phyloP scores from a whole-genome alignment of 306 rosid genomes.

The Medicago lupulina region DNA sequence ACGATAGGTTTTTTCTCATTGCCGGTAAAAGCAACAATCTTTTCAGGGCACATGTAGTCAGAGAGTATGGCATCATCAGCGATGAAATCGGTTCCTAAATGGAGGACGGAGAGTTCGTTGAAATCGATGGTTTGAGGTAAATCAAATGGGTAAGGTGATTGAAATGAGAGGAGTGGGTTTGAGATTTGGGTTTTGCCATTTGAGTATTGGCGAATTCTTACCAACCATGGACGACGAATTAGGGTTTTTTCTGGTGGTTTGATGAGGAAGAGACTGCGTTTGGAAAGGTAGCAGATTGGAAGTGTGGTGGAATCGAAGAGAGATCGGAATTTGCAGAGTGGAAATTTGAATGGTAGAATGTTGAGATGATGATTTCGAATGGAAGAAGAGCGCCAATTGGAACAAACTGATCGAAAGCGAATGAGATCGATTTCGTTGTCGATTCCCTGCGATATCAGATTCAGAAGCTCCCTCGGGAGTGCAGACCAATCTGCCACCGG shows the following conservation, averaged over 20 bases:
- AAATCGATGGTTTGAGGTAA: too few relatives aligned
- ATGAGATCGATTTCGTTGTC: background rate
- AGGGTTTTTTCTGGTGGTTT: background rate
- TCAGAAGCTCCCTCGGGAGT: background rate
- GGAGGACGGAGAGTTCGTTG: too few relatives aligned
- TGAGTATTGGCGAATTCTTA: too few relatives aligned
- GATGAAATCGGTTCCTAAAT: too few relatives aligned
- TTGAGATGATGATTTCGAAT: background rate
- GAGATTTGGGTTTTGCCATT: too few relatives aligned
- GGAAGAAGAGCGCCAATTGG: background rate
- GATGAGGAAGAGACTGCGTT: background rate
- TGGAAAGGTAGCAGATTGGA: background rate
- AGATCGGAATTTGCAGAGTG: background rate
- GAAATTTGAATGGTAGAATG: background rate
- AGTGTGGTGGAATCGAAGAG: too few relatives aligned
- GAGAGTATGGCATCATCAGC: too few relatives aligned
- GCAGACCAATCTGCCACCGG: background rate
- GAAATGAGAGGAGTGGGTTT: too few relatives aligned
- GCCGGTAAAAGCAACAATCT: too few relatives aligned
- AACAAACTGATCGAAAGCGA: background rate
- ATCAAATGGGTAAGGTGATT: too few relatives aligned
- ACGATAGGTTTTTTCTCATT: too few relatives aligned
- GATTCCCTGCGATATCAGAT: background rate
- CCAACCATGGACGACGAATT: background rate
- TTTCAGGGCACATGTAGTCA: too few relatives aligned